Evolutionary conservation across 1,284 basidiomycete genomes (phyloP), one percentile per base, ranked within the genome.

Genomic region (Ganoderma lingzhi): DNA sequence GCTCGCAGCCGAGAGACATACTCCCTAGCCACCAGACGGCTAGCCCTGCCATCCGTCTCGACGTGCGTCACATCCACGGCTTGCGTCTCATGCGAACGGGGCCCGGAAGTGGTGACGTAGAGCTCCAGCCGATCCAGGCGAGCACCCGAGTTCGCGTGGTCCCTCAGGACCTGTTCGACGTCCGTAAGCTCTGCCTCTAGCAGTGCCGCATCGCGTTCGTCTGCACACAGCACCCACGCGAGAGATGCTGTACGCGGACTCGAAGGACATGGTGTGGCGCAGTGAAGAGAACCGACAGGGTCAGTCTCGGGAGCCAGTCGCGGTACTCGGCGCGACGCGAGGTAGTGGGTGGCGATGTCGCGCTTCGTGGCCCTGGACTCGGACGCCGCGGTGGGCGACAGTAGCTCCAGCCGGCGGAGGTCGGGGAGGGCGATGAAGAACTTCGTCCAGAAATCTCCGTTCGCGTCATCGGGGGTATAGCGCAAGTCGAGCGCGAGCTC

Each of bases 401-500:
- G 23, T 12, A 51, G 48, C 48, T 51, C 48, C n/a, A 51, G 48
- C 17, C 48, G 48, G n/a, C 48, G n/a, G 48, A 51, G 48, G 48
- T 51, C 48, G 48, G 48, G 48, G n/a, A 51, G 48, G n/a, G 48
- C 48, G 48, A n/a, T 12, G 48, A 51, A 51, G 48, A 51, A 23
- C 48, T 51, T 51, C 48, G 23, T 28, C 48, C 48, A 51, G 48
- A 51, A 51, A 9, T 51, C n/a, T 51, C 9, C 48, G n/a, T 51
- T 19, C n/a, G 23, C 10, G 8, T 51, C 48, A n/a, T 8, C 3
- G 6, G 48, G 48, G 48, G 17, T 4, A 12, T 51, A 10, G 48
- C 48, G 48, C 48, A 51, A 23, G 48, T 51, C 48, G 48, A 51
- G 48, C 23, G n/a, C 48, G n/a, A 51, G 48, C n/a, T 51, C n/a